Base-by-base conservation (phyloP, 768 basidiomycete genomes). In the Xanthoconium stramineum region DNA sequence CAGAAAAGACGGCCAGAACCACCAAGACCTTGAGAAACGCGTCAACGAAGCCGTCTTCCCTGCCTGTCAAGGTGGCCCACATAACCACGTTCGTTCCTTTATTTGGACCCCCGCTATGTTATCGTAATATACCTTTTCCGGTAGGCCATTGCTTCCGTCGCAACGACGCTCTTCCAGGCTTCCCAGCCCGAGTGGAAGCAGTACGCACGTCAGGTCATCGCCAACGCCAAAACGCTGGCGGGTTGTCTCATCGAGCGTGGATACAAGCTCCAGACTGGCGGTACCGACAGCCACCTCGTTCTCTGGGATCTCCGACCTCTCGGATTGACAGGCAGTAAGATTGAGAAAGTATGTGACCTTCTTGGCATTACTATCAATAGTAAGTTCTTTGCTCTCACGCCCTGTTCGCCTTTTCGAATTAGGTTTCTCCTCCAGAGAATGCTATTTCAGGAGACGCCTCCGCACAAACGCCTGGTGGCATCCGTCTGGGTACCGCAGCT, bases 1-100 rank as follows among this genome's bases (percentile, higher is more conserved):
- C 87, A 84, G 90, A 74, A 97, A 89, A 75, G 94, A 96, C 71
- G 84, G 85, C 64, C 83, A 89, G 68, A 80, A 86, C 57, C 75
- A 84, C 29, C 76, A 83, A 65, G 96, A 98, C 64, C 83, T 99
- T 44, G 97, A 98, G 82, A 93, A 93, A 75, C 89, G 95, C 55
- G 86, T 99, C 66, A 98, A 98, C 72, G 91, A 96, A 40, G 95
- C 97, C 48, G 96, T 99, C 61, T 99, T 99, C 86, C 97, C 97
- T 55, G 96, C 97, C 36, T 98, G 97, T 83, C 97, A 98, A 77
- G 97, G 97, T 75, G 97, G 96, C 47, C 97, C 96, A 43, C 97
- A 98, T 80, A 98, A 98, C 80, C 94, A 99, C 78, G 90, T 91
- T 54, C 53, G 84, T 72, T 47, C 52, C 30, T 47, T 46, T 35